Base-by-base conservation (phyloP, 1,284 basidiomycete genomes). In the Trichosporon sp. region DNA sequence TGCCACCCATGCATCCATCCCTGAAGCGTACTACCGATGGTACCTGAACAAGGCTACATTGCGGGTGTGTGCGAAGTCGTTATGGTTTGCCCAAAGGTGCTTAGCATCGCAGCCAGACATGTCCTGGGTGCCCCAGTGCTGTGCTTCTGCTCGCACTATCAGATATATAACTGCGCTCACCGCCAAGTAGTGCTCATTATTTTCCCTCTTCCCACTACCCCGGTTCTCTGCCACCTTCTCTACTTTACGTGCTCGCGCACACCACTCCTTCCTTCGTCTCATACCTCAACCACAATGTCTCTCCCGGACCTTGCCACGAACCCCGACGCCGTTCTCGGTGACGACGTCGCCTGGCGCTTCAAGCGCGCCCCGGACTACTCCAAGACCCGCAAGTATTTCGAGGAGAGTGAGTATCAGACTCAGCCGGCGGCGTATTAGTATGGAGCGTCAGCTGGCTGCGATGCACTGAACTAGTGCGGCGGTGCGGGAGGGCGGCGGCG, bases 261-360 rank as follows among this genome's bases (percentile, higher is more conserved):
- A 16, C 11, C 6, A 32, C 31, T 16, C 32, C 16, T 37, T 35
- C 3, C 32, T 11, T 37, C 59, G 12, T 10, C 11, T 7, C 59
- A 10, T 32, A 6, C 59, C 14, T 16, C 59, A 14, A 5, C 32
- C 31, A 37, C 69, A 21, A 70, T 70, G 69, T 46, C 65, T 54
- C 67, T 73, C 66, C 72, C 72, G 38, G 72, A 70, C 68, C 56
- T 71, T 35, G 72, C 68, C 21, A 65, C 70, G 59, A 71, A 69
- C 68, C 69, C 72, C 68, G 70, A 73, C 59, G 72, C 72, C 54
- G 72, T 73, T 48, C 72, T 73, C 59, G 32, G 26, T 5, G 72
- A 73, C 72, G n/a, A 70, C 16, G 68, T 61, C 59, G 19, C 67
- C 0, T 73, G 72, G 72, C 72, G 72, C 68, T 63, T 69, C 66